Evolutionary conservation across 1,284 basidiomycete species (phyloP).

Genomic region (Agaricales sp.): DNA sequence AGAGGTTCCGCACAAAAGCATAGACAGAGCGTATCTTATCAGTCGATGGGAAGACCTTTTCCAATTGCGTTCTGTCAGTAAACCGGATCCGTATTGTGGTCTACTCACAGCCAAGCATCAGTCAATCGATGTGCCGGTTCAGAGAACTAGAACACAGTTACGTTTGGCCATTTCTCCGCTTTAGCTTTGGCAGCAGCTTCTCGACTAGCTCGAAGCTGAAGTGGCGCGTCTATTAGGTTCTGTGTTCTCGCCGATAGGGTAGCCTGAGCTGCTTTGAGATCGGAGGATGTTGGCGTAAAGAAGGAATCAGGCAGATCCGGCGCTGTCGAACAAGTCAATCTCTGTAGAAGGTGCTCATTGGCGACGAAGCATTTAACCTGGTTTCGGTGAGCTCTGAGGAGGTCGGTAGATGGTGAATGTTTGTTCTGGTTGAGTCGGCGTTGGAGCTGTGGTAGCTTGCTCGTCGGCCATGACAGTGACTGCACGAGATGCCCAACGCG

Average conservation of each 20-base stretch:
- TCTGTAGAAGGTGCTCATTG: neutral
- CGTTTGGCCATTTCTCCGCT: constrained; percentile 61
- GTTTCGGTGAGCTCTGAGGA: neutral
- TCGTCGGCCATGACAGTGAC: neutral
- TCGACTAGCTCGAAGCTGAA: constrained; percentile 59
- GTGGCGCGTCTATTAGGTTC: constrained; percentile 65
- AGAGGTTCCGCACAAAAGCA: constrained; percentile 66
- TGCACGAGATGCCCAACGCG: too few relatives aligned
- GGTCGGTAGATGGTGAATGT: neutral
- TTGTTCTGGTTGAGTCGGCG: neutral
- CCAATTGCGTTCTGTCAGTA: constrained; percentile 73
- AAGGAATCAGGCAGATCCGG: constrained; percentile 52
- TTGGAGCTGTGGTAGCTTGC: neutral
- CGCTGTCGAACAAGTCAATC: neutral
- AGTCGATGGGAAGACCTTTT: constrained; percentile 64
- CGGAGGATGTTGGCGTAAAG: constrained; percentile 65
- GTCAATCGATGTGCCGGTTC: neutral
- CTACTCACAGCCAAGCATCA: constrained; percentile 25
- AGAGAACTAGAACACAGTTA: constrained; percentile 24
- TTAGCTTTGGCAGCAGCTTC: constrained; percentile 57
- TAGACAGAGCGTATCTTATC: constrained; percentile 76
- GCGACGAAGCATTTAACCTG: neutral
- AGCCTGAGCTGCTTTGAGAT: constrained; percentile 63
- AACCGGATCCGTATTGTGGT: constrained; percentile 78
- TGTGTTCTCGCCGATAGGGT: constrained; percentile 52